Conservation (phyloP, 2,329 filamentous ascomycete genomes). For the Arthrobotrys conoides region DNA sequence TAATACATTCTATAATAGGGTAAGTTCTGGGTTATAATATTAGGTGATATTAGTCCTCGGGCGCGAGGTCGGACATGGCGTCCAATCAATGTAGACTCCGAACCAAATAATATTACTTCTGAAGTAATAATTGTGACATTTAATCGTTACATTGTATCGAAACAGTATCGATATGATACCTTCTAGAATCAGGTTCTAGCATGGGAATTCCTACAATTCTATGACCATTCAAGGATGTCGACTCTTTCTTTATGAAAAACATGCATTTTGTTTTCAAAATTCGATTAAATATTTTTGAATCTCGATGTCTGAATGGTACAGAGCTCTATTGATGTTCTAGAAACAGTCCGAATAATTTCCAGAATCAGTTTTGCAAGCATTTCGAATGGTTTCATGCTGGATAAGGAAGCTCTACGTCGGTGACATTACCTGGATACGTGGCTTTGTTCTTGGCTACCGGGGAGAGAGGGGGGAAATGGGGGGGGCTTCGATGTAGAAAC, state of each 20-base stretch:
- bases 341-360: conserved; percentile 39
- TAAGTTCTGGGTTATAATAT: no score
- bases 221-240: not conserved
- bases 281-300: not conserved
- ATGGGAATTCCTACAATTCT: not conserved
- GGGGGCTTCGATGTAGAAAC: not conserved
- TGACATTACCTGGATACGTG: conserved; percentile 19
- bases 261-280: not conserved
- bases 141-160: conserved; percentile 6
- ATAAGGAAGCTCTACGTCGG: conserved; percentile 37
- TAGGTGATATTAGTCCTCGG: no score
- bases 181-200: not conserved
- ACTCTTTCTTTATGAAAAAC: not conserved
- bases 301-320: conserved; percentile 9
- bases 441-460: conserved; percentile 24
- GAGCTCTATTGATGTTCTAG: conserved; percentile 42
- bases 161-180: conserved; percentile 22
- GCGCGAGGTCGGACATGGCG: no score
- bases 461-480: not conserved
- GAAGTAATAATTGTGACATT: not conserved
- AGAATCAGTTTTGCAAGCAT: conserved; percentile 6
- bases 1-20: not conserved
- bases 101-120: not conserved
- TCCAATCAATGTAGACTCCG: not conserved
- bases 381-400: conserved; percentile 34